Evolutionary conservation across 2,329 filamentous ascomycete genomes (phyloP).

Genomic region (Neopestalotiopsis clavispora): DNA sequence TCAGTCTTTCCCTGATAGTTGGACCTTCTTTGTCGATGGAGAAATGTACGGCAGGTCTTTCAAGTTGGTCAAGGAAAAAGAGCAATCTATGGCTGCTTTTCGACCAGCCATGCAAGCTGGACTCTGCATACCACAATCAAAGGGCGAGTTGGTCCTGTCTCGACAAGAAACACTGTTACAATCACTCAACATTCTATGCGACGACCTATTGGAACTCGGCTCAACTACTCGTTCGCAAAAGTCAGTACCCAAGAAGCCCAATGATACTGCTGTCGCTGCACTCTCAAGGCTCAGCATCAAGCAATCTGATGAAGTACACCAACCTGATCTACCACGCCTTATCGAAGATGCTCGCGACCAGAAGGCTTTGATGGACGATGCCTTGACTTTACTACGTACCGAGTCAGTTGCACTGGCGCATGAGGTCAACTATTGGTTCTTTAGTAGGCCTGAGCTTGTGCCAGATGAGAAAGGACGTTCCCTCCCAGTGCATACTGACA

Average conservation of each 20-base stretch:
- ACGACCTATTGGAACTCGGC: slow-evolving; percentile 45
- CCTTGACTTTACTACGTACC: slow-evolving; percentile 37
- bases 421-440: slow-evolving; percentile 43
- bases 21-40: slow-evolving; percentile 41
- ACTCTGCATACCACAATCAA: slow-evolving; percentile 32
- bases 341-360: slow-evolving; percentile 38
- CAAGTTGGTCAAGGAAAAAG: slow-evolving; percentile 27
- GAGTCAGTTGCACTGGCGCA: slow-evolving; percentile 39
- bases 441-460: slow-evolving; percentile 46
- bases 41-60: slow-evolving; percentile 42
- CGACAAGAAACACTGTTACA: slow-evolving; percentile 44
- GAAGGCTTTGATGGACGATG: slow-evolving; percentile 37
- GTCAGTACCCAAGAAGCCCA: slow-evolving; percentile 33
- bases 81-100: slow-evolving; percentile 29
- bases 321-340: slow-evolving; percentile 39
- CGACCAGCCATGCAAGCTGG: slow-evolving; percentile 27
- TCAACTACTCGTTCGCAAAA: slow-evolving; percentile 35
- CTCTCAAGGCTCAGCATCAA: slow-evolving; percentile 39
- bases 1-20: slow-evolving; percentile 36
- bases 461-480: slow-evolving; percentile 48
- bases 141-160: slow-evolving; percentile 42
- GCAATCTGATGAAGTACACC: slow-evolving; percentile 23
- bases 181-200: slow-evolving; percentile 45
- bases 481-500: slow-evolving; percentile 44
- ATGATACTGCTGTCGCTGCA: slow-evolving; percentile 33